A percentile compares a stretch with the other conserved stretches of the same genome.
These are phyloP conservation scores for Parathielavia appendiculata DNA, from an alignment of 495 filamentous ascomycete species.

Conservation along the genomic window DNA sequence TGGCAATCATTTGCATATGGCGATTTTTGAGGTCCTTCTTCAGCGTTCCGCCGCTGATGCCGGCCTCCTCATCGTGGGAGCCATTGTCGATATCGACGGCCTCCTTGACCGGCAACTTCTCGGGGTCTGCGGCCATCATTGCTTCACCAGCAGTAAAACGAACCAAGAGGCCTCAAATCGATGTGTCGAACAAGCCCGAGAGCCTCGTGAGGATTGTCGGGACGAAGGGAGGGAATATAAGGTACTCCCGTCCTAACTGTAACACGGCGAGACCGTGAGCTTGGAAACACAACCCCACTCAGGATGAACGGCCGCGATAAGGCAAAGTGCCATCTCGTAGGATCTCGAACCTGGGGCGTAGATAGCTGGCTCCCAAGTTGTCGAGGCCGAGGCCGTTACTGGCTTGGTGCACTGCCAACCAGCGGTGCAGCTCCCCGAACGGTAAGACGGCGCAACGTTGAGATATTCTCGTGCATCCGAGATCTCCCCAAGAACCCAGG, in stretches of 20 bases:
- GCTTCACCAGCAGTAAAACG: background rate
- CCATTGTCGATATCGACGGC: background rate
- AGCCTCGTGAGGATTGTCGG: background rate
- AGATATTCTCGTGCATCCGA: background rate
- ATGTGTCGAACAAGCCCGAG: too few relatives aligned
- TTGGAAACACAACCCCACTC: too few relatives aligned
- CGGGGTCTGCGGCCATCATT: background rate
- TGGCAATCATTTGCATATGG: conserved; percentile 74
- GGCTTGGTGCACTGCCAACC: background rate
- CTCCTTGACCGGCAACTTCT: conserved; percentile 9
- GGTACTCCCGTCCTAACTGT: background rate
- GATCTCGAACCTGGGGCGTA: background rate
- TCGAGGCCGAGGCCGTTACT: background rate
- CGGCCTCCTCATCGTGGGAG: conserved; percentile 31
- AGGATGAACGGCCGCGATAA: background rate
- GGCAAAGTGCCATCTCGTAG: conserved; percentile 1
- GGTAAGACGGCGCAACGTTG: background rate
- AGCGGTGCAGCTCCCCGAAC: conserved; percentile 6
- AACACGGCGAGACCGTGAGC: too few relatives aligned
- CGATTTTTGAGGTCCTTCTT: conserved; percentile 37
- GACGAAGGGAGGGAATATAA: too few relatives aligned
- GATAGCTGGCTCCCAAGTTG: background rate
- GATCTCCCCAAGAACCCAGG: background rate
- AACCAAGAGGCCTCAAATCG: background rate
- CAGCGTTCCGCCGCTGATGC: conserved; percentile 27